phyloP scores from a whole-genome alignment of 192 early-diverging fungal genomes.

The Backusella macrospora region DNA sequence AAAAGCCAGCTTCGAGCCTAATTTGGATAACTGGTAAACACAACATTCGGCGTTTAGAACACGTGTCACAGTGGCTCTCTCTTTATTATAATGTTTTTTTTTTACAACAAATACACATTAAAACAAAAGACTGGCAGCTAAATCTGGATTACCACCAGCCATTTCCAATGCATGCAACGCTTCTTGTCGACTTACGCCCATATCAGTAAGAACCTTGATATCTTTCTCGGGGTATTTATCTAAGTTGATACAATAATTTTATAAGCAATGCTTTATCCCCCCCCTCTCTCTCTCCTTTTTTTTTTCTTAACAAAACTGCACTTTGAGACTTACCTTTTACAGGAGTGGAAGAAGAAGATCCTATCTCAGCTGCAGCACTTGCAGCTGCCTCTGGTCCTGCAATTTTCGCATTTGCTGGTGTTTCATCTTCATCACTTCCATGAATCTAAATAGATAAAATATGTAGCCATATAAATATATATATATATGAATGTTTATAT shows the following conservation, averaged over 20 bases:
- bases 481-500: no score
- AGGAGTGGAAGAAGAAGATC: background rate
- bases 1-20: constrained; percentile 15
- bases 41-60: constrained; percentile 3
- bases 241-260: background rate
- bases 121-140: constrained; percentile 88
- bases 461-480: no score
- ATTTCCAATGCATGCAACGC: constrained; percentile 81
- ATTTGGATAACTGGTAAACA: constrained; percentile 21
- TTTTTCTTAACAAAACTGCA: background rate
- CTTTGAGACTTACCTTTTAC: background rate
- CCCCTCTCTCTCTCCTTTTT: background rate
- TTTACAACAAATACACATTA: constrained; percentile 28
- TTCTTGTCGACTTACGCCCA: constrained; percentile 80
- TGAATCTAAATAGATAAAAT: constrained; percentile 26
- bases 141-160: constrained; percentile 81
- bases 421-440: constrained; percentile 44
- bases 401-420: constrained; percentile 43
- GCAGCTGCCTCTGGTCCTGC: constrained; percentile 33
- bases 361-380: constrained; percentile 2
- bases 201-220: constrained; percentile 71
- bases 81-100: background rate
- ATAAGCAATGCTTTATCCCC: background rate
- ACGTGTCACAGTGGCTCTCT: background rate
- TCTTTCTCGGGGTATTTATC: constrained; percentile 60